Base-by-base conservation (phyloP, 2,329 filamentous ascomycete species). In the Fusarium humuli region DNA sequence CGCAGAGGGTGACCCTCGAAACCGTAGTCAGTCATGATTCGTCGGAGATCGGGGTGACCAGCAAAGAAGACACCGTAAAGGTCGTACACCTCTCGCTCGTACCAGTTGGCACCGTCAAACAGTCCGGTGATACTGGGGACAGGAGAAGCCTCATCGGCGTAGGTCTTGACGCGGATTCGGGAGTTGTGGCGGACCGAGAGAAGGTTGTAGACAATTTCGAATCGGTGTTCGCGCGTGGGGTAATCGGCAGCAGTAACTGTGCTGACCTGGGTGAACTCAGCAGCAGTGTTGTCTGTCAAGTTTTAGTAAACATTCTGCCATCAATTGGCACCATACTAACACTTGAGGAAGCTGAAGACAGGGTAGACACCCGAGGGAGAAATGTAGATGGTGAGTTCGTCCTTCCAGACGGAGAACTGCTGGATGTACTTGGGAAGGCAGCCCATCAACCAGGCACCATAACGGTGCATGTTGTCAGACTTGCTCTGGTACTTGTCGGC, bases 371-470 rank as follows among this genome's bases (percentile, higher is more conserved):
- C 96, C 40, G 92, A 84, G 2, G 96, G 96, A 49, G 93, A 87
- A 78, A 98, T 96, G 83, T 97, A 95, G 80, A 98, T 93, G 75
- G 92, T 94, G 79, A 99, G 90, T 83, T 99, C 96, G 80, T 99
- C 96, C 85, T 99, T 99, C 96, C 96, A 99, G 59, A 99, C 95
- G 14, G 94, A 97, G 85, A 98, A 98, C 84, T 99, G 96, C 85
- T 99, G 97, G 76, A 99, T 89, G 83, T 97, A 98, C 86, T 98
- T 98, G 76, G 96, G 97, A 78, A 99, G 83, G 82, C 93, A 97
- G 74, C 94, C 94, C 89, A 99, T 95, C 77, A 99, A 85, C 88
- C 97, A 99, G 79, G 97, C 90, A 77, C 96, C 96, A 79, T 99
- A 99, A 77, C 90, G 92, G 86, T 99, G 96, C 79, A 98, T 86